Evolutionary conservation across 2,329 filamentous ascomycete species (phyloP).

Genomic region (Mycosphaerella arachidis): DNA sequence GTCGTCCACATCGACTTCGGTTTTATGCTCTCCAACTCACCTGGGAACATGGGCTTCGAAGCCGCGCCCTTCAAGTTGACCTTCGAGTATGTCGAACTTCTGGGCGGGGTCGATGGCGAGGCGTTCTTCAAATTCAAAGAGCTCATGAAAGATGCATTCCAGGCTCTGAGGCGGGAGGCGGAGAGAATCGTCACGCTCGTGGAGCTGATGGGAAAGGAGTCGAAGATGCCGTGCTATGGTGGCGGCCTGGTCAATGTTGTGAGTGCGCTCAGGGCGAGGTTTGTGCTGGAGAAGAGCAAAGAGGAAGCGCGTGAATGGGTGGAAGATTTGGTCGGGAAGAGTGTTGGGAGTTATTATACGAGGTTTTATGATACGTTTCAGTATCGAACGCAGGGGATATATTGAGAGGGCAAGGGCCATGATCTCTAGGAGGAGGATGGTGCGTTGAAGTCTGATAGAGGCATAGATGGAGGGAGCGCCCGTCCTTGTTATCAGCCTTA

Average conservation of each 20-base stretch:
- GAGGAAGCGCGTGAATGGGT: slow-evolving; percentile 79
- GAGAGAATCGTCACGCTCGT: slow-evolving; percentile 79
- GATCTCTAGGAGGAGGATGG: not conserved
- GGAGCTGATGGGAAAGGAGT: slow-evolving; percentile 77
- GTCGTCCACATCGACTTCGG: slow-evolving; percentile 88
- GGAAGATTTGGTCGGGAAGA: slow-evolving; percentile 76
- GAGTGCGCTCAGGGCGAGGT: slow-evolving; percentile 64
- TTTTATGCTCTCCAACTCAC: slow-evolving; percentile 84
- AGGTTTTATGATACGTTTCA: slow-evolving; percentile 72
- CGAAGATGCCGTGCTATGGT: slow-evolving; percentile 79
- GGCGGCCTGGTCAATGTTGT: slow-evolving; percentile 69
- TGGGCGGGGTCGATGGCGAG: slow-evolving; percentile 66
- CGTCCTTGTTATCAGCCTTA: too few relatives aligned
- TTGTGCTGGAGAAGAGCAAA: slow-evolving; percentile 76
- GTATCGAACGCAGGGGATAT: slow-evolving; percentile 83
- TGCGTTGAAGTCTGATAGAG: not conserved
- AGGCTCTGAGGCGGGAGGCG: slow-evolving; percentile 71
- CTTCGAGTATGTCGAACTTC: slow-evolving; percentile 77
- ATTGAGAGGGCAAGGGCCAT: slow-evolving; percentile 46
- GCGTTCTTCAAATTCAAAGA: slow-evolving; percentile 73
- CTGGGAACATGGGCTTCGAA: slow-evolving; percentile 78
- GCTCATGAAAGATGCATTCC: slow-evolving; percentile 78
- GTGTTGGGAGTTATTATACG: slow-evolving; percentile 81
- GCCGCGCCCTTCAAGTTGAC: slow-evolving; percentile 84
- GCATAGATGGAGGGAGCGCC: not conserved